Evolutionary conservation across 352 stramenopile species (phyloP), one percentile per base, ranked within the genome.

Genomic region (Pilasporangium apinafurcum): DNA sequence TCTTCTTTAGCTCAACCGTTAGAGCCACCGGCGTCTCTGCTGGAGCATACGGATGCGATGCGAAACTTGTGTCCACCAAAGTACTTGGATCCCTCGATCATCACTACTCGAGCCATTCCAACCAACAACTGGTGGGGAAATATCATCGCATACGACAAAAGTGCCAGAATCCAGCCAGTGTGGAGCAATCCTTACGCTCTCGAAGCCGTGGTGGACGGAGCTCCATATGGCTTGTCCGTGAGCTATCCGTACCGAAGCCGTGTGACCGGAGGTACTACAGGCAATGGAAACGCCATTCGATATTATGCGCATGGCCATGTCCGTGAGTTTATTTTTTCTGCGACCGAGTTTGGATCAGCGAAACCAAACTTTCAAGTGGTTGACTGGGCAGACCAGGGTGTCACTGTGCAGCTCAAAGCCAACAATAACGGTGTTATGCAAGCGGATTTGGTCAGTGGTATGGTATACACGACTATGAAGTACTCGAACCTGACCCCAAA

Each of bases 81-180:
- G 42, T 80, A 76, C 37, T 40, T 86, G 29, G 60, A 78, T 37
- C 31, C 53, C 5, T 61, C 63, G 2, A 39, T 70, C 35, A 52
- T 65, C 52, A 59, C 57, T 40, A 67, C 59, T 29, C 68, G 68
- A 17, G 61, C 74, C 24, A 80, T 87, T 32, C 74, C 70, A 17
- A 87, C 75, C 21, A 87, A 84, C 50, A 72, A 77, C 37, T 87
- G 75, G 71, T 83, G 70, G 70, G 70, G 68, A 26, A 85, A 85
- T 53, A 65, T 83, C 41, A 87, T 87, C 42, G 68, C 59, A 8
- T 42, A 73, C 34, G 55, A 70, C 34, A 58, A 39, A 7, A 59
- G 59, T 44, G 35, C 39, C 9, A 27, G 37, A 29, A 61, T 70
- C 14, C 65, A 84, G 37, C 59, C 71, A 16, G 59, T 76, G 41